These are phyloP conservation scores for Botrytis tulipae DNA, from an alignment of 2,329 filamentous ascomycete genomes.

Conservation along the genomic window DNA sequence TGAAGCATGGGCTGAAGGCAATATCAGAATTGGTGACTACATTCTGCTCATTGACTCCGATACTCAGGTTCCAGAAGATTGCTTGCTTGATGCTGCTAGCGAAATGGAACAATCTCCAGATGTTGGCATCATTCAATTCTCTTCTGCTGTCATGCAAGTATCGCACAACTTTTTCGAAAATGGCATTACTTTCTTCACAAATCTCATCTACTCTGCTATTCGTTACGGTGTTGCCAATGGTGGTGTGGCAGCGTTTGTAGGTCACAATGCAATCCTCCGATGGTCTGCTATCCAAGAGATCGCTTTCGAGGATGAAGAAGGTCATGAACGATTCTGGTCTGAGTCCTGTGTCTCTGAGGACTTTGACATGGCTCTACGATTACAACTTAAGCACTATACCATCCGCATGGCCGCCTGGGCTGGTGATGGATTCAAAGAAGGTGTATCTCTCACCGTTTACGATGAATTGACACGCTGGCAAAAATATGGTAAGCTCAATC, in stretches of 20 bases:
- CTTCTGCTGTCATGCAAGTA: constrained; percentile 75
- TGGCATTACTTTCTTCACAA: constrained; percentile 73
- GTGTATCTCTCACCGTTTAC: constrained; percentile 70
- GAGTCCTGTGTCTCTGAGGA: constrained; percentile 74
- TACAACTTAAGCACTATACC: constrained; percentile 67
- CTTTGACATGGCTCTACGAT: constrained; percentile 71
- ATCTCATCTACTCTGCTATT: constrained; percentile 73
- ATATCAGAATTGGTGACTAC: constrained; percentile 59
- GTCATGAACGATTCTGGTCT: constrained; percentile 65
- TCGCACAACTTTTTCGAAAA: constrained; percentile 71
- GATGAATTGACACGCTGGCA: constrained; percentile 71
- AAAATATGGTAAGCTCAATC: constrained; percentile 49
- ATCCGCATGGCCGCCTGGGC: constrained; percentile 69
- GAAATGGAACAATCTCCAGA: constrained; percentile 70
- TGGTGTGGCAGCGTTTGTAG: constrained; percentile 68
- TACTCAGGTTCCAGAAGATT: constrained; percentile 66
- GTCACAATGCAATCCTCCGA: constrained; percentile 72
- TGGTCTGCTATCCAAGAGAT: constrained; percentile 64
- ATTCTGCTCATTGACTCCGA: constrained; percentile 68
- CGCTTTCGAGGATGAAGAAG: constrained; percentile 52
- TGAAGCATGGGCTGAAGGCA: constrained; percentile 57
- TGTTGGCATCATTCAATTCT: constrained; percentile 71
- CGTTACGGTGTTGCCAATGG: constrained; percentile 67
- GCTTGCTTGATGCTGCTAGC: constrained; percentile 66
- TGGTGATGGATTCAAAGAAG: constrained; percentile 68